phyloP scores from a whole-genome alignment of 345 rosid genomes.

The Euphorbia lathyris region DNA sequence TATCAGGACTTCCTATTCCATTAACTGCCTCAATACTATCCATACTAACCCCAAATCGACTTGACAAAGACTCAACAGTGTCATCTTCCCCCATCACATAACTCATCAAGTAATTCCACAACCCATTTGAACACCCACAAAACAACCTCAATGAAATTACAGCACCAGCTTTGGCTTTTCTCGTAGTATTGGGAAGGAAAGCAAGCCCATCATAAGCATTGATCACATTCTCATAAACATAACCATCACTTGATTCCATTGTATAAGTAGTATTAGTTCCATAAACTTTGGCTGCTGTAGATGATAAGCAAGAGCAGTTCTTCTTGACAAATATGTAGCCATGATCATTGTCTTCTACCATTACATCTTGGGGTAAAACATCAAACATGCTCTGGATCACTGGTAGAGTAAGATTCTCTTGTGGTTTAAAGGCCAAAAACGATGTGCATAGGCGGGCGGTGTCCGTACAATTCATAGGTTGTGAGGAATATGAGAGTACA shows the following conservation, averaged over 20 bases:
- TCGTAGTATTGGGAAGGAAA: slow-evolving; percentile 45
- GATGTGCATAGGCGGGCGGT: slow-evolving; percentile 75
- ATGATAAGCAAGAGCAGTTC: slow-evolving; percentile 81
- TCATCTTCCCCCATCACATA: slow-evolving; percentile 76
- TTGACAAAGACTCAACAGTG: slow-evolving; percentile 74
- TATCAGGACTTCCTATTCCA: slow-evolving; percentile 72
- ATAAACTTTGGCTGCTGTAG: slow-evolving; percentile 43
- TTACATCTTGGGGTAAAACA: slow-evolving; percentile 58
- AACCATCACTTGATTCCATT: slow-evolving; percentile 54
- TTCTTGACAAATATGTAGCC: slow-evolving; percentile 65
- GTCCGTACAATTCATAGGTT: slow-evolving; percentile 86
- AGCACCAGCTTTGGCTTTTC: slow-evolving; percentile 53
- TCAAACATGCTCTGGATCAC: slow-evolving; percentile 95
- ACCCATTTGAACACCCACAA: slow-evolving; percentile 91
- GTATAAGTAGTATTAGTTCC: slow-evolving; percentile 77
- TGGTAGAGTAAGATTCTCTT: slow-evolving; percentile 48
- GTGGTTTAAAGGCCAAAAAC: slow-evolving; percentile 77
- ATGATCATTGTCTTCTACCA: slow-evolving; percentile 36
- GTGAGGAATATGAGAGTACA: slow-evolving; percentile 35
- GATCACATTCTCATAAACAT: slow-evolving; percentile 49
- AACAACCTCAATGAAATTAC: slow-evolving; percentile 79
- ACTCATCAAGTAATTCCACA: slow-evolving; percentile 96
- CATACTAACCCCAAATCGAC: slow-evolving; percentile 94
- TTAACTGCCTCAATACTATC: slow-evolving; percentile 69
- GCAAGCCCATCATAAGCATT: slow-evolving; percentile 82